These are phyloP conservation scores for Wallacemonas sp. DNA, from an alignment of 208 protist genomes.

Conservation along the genomic window DNA sequence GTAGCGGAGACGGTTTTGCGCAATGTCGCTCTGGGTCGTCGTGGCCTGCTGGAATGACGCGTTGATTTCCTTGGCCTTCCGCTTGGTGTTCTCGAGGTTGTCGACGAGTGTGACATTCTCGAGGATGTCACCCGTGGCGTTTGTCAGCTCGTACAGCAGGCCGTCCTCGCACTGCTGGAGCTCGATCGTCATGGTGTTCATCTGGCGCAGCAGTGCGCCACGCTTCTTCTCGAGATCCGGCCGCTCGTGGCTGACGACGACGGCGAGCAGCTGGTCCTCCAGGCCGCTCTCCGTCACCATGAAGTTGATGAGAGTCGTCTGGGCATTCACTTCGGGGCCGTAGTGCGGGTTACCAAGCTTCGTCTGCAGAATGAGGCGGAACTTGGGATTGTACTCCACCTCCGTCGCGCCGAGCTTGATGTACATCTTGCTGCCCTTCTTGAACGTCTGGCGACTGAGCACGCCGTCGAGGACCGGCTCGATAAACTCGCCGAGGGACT, in stretches of 20 bases:
- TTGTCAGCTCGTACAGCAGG: constrained; percentile 95
- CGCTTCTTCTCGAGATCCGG: constrained; percentile 97
- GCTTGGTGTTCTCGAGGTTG: constrained; percentile 97
- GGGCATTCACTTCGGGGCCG: constrained; percentile 98
- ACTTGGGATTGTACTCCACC: constrained; percentile 95
- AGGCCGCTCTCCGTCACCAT: constrained; percentile 98
- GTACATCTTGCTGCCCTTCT: constrained; percentile 88
- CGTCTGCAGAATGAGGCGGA: constrained; percentile 97
- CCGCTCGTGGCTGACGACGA: constrained; percentile 97
- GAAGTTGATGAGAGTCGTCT: constrained; percentile 99
- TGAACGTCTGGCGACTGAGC: constrained; percentile 94
- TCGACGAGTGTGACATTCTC: constrained; percentile 96
- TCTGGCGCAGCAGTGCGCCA: constrained; percentile 93
- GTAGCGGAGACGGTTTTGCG: constrained; percentile 94
- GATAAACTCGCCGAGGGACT: constrained; percentile 96
- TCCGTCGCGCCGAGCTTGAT: constrained; percentile 97
- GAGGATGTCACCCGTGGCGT: constrained; percentile 96
- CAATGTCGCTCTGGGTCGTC: constrained; percentile 95
- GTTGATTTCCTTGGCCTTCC: constrained; percentile 96
- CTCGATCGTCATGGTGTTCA: constrained; percentile 99
- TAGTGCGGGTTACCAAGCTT: constrained; percentile 99
- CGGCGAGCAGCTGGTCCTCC: constrained; percentile 98
- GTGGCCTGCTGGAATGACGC: constrained; percentile 93
- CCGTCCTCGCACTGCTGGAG: constrained; percentile 97
- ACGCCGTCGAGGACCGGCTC: constrained; percentile 98